phyloP scores from a whole-genome alignment of 257 asterid genomes.

The Solanum chaucha region DNA sequence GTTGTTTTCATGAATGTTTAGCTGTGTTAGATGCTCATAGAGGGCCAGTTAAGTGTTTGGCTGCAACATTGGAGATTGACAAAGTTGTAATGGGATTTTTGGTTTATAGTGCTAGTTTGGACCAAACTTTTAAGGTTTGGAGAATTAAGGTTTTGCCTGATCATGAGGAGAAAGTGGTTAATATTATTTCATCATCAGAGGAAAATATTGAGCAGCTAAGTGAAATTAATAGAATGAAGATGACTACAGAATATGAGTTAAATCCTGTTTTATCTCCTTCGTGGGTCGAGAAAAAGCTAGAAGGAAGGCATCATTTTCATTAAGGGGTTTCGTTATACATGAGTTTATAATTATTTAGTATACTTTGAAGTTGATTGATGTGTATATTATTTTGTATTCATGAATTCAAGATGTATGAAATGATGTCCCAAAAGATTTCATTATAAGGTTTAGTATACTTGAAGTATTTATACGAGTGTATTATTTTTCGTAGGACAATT shows the following conservation, averaged over 20 bases:
- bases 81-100: conserved; percentile 65
- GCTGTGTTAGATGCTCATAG: conserved; percentile 84
- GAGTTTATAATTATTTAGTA: neutral
- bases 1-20: conserved; percentile 75
- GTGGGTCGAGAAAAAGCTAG: conserved; percentile 85
- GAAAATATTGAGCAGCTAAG: neutral
- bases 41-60: conserved; percentile 77
- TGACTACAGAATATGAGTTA: conserved; percentile 35
- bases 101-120: conserved; percentile 75
- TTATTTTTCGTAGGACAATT: neutral
- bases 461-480: neutral
- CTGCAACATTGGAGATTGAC: conserved; percentile 67
- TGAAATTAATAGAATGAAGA: conserved; percentile 9
- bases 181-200: neutral
- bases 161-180: conserved; percentile 13
- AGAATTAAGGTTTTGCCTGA: conserved; percentile 76
- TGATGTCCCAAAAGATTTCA: neutral
- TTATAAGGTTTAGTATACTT: neutral
- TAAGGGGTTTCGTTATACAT: neutral
- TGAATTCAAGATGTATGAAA: neutral
- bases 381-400: neutral
- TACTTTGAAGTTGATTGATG: neutral
- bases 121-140: conserved; percentile 87
- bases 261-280: conserved; percentile 92
- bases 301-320: conserved; percentile 36